Evolutionary conservation across 129 eudicot genomes (phyloP), one percentile per base, ranked within the genome.

Genomic region (Logfia minima): DNA sequence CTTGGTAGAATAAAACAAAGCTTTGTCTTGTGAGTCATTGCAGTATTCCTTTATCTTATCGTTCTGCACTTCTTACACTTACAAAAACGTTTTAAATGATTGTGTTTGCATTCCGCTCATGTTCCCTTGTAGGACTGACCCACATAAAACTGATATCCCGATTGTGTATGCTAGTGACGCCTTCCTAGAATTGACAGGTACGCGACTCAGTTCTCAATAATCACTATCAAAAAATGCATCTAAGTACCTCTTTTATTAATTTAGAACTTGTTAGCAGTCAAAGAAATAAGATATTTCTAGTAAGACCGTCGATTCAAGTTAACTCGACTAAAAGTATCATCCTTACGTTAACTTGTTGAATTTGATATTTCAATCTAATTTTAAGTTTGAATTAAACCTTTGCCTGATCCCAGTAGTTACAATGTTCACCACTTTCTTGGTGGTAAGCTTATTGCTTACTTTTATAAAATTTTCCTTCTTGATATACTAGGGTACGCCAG

Each of bases 1-100:
- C 93, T 92, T 82, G 94, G 92, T 92, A 90, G 98, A 90, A 92
- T 92, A 86, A 92, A 88, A 86, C 98, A 90, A 84, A 92, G 98
- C 90, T 92, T 92, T 92, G 96, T 92, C 88, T 86, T 92, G 98
- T 92, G 98, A 92, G 98, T 92, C 83, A 2, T 82, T 81, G 66
- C 73, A 24, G 17, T 65, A 9, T 82, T 61, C 70, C 74, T 65
- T 8, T 0, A 22, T 67, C 66, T 64, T 76, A 52, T 72, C 21
- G 17, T 72, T 77, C 28, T 56, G 26, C 70, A 62, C 14, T 14
- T 76, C 67, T 18, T 45, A 63, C 67, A 79, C 61, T 3, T 58
- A 18, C 22, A 31, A 2, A 66, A 66, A 41, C 5, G 75, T 72
- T 52, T 62, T 24, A 53, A 32, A 68, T 41, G 61, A 68, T 29